Conservation (phyloP, 78 protist genomes). For the Ministeria vibrans region DNA sequence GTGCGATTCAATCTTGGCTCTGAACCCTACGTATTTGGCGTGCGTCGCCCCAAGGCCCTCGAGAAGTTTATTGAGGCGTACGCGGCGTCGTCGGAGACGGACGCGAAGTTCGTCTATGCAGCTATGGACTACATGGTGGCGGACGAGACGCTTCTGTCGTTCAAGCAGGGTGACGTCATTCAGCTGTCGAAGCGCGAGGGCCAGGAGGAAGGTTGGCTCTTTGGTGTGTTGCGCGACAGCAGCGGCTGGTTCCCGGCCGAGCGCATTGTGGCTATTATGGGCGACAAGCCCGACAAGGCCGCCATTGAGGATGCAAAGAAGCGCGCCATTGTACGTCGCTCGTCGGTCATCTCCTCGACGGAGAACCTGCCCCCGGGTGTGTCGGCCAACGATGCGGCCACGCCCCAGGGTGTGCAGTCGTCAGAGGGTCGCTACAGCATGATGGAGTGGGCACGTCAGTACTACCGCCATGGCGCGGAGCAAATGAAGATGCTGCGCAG, state of each 20-base stretch:
- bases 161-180: neutral
- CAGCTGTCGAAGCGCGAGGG: neutral
- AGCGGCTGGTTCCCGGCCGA: neutral
- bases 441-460: neutral
- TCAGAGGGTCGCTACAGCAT: neutral
- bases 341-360: neutral
- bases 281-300: neutral
- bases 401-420: neutral
- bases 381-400: neutral
- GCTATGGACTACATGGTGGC: neutral
- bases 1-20: neutral
- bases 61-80: neutral
- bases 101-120: neutral
- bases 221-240: neutral
- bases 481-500: constrained; percentile 7
- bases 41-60: neutral
- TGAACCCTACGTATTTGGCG: neutral
- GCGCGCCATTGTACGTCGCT: neutral
- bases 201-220: neutral
- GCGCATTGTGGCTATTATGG: neutral
- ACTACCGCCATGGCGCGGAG: neutral
- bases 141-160: constrained; percentile 5
- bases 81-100: neutral
- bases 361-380: neutral
- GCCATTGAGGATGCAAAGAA: constrained; percentile 1